Evolutionary conservation across 2,329 filamentous ascomycete genomes (phyloP), one percentile per base, ranked within the genome.

Genomic region (Fusarium sarcochroum): DNA sequence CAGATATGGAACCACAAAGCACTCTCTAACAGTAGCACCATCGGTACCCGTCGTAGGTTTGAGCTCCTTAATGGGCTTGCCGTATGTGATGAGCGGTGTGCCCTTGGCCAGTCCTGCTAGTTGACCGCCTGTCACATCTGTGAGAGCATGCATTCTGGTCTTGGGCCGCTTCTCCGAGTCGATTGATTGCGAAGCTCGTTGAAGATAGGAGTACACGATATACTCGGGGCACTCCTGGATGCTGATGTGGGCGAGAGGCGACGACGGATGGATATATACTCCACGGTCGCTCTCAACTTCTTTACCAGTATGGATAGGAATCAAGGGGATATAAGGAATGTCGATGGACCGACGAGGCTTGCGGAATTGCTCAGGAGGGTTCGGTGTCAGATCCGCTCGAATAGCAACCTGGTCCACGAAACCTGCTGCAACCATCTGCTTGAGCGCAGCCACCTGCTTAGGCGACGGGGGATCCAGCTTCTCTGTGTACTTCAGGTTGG

Each of bases 321-420:
- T 89, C 6, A 99, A 89, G 0, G 96, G 94, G 8, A 97, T 79
- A 76, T 98, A 99, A 0, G 95, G 92, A 4, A 98, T 92, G 71
- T 98, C 94, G 68, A 96, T 97, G 3, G 94, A 92, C n/a, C 94
- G 89, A 50, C 89, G 89, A 0, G 94, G 93, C 65, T 92, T 93
- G 18, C 91, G 85, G 45, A 84, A 80, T 53, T 86, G 80, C 64
- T 91, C 89, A 1, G 90, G 90, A 1, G 93, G 92, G 14, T 85
- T 86, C 1, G 93, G 93, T 0, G 93, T 86, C n/a, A 93, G 83
- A 78, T 99, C 95, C 6, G 93, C 93, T 63, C 96, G 92, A 71
- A 98, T 94, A 45, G 96, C 96, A 40, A 99, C 87, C 71, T 98
- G 92, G 79, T 99, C 96, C 74, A 98, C 89, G 81, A 98, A 98